Conservation (phyloP, 495 filamentous ascomycete species). For the Penicillium desertorum region DNA sequence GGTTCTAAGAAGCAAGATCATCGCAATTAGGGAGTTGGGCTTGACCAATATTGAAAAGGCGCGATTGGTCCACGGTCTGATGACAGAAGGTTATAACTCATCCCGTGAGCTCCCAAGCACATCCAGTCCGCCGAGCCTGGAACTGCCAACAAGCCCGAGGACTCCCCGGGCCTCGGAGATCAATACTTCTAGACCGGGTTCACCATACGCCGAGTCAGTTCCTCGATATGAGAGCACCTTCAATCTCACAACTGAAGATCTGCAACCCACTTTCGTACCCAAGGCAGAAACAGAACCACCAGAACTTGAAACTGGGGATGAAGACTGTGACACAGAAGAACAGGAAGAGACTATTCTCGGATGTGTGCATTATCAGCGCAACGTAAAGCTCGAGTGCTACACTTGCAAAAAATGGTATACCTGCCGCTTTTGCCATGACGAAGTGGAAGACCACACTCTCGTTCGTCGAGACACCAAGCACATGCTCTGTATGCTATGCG, state of each 20-base stretch:
- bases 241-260: constrained; percentile 68
- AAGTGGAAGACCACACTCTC: constrained; percentile 76
- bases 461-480: constrained; percentile 81
- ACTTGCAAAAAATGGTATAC: constrained; percentile 91
- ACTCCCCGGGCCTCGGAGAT: constrained; percentile 24
- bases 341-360: constrained; percentile 57
- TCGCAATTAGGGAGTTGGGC: constrained; percentile 65
- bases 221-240: constrained; percentile 53
- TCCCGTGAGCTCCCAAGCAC: constrained; percentile 38
- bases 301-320: constrained; percentile 39
- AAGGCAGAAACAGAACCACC: constrained; percentile 43
- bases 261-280: constrained; percentile 66
- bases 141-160: constrained; percentile 36
- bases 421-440: constrained; percentile 93
- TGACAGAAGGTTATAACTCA: constrained; percentile 74
- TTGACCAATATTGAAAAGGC: constrained; percentile 75
- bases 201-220: constrained; percentile 30
- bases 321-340: constrained; percentile 44
- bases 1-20: constrained; percentile 69
- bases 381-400: constrained; percentile 92
- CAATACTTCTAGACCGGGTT: constrained; percentile 29
- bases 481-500: constrained; percentile 98
- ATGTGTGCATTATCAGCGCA: constrained; percentile 90
- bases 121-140: constrained; percentile 36
- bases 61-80: constrained; percentile 73